Percentiles rank a stretch among this genome's conserved stretches.
phyloP scores from a whole-genome alignment of 2,329 filamentous ascomycete genomes.

The Ophiostoma quercus region DNA sequence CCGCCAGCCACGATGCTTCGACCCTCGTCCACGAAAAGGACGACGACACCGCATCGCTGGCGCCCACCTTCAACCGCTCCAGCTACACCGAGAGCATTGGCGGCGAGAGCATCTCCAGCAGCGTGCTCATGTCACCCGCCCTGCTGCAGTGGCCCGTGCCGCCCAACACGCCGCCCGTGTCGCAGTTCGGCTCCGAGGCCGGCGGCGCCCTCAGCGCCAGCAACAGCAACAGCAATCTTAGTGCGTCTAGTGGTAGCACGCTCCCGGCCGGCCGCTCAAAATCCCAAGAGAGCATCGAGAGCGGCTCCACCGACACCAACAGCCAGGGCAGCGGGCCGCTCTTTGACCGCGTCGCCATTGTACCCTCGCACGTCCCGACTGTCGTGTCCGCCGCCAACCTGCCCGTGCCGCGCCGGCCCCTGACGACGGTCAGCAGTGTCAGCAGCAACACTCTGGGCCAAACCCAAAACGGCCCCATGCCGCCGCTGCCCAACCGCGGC shows the following conservation, averaged over 20 bases:
- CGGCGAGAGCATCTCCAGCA: slow-evolving; percentile 27
- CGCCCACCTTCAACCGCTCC: not conserved
- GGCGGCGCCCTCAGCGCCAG: not conserved
- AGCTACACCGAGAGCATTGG: slow-evolving; percentile 23
- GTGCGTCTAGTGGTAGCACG: not conserved
- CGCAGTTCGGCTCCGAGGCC: slow-evolving; percentile 12
- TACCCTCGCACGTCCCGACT: slow-evolving; percentile 10
- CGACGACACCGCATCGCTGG: not conserved
- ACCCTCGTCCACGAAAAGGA: slow-evolving; percentile 2
- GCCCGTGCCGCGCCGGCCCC: not conserved
- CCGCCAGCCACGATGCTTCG: not conserved
- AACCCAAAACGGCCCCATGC: not conserved
- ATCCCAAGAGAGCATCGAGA: slow-evolving; percentile 6
- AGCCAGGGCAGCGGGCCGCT: slow-evolving; percentile 16
- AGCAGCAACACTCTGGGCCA: not conserved
- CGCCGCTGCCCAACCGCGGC: not conserved
- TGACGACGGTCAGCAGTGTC: not conserved
- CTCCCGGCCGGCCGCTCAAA: not conserved
- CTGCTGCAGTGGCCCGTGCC: slow-evolving; percentile 26
- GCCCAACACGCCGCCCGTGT: slow-evolving; percentile 26
- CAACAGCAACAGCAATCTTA: slow-evolving; percentile 19
- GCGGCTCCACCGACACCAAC: slow-evolving; percentile 15
- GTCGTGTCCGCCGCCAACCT: not conserved
- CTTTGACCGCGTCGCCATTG: slow-evolving; percentile 12
- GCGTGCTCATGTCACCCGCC: slow-evolving; percentile 25